Evolutionary conservation across 164 flowering plant genomes (phyloP).

Genomic region (Chimonanthus salicifolius): DNA sequence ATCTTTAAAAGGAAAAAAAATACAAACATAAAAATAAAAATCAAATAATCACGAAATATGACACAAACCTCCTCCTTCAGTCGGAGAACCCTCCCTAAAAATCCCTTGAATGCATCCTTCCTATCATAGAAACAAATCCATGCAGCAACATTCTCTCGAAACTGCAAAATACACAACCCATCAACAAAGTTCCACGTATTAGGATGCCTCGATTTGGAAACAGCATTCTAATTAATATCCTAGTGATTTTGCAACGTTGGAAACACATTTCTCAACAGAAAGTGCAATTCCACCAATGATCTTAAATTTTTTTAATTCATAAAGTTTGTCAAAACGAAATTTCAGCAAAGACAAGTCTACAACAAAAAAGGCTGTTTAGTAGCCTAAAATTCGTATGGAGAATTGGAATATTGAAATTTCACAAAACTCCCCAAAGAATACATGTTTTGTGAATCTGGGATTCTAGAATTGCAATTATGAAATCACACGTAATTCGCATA

Average conservation of each 20-base stretch:
- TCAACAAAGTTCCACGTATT: neutral
- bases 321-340: neutral
- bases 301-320: neutral
- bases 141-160: slow-evolving; percentile 93
- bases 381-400: too few relatives aligned
- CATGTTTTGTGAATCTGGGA: too few relatives aligned
- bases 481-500: too few relatives aligned
- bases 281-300: neutral
- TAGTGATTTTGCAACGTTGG: neutral
- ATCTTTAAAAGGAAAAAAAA: too few relatives aligned
- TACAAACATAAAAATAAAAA: neutral
- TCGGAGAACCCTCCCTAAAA: slow-evolving; percentile 72
- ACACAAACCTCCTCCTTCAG: slow-evolving; percentile 64
- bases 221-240: neutral
- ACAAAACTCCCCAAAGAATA: too few relatives aligned
- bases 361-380: too few relatives aligned
- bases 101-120: slow-evolving; percentile 63
- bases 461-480: too few relatives aligned
- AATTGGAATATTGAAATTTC: too few relatives aligned
- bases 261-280: too few relatives aligned
- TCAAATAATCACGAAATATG: neutral
- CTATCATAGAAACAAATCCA: slow-evolving; percentile 83
- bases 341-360: neutral
- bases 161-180: slow-evolving; percentile 37
- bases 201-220: neutral